These are phyloP conservation scores for Discostella stelligeroides DNA, from an alignment of 108 stramenopile species.

Conservation along the genomic window DNA sequence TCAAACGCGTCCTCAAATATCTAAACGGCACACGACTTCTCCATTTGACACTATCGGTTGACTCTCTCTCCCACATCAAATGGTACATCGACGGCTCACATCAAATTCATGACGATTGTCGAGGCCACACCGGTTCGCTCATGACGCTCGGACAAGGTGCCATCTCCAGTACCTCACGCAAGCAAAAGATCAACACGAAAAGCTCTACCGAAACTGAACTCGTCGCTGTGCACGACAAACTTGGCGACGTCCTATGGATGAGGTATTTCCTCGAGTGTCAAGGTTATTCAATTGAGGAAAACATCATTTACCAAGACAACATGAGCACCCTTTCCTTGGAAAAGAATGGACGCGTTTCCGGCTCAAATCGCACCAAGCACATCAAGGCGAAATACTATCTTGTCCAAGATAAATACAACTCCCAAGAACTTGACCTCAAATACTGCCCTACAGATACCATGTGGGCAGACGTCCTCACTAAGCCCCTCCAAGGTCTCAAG, in stretches of 20 bases:
- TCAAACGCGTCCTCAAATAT: slow-evolving; percentile 20
- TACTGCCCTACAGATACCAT: no score
- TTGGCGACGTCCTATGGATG: not conserved
- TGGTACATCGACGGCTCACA: slow-evolving; percentile 43
- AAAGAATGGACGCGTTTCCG: no score
- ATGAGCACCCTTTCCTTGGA: not conserved
- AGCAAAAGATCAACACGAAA: slow-evolving; percentile 39
- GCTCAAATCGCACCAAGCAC: no score
- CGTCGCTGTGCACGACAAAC: slow-evolving; percentile 19
- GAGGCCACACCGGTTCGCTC: slow-evolving; percentile 51
- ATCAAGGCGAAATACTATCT: no score
- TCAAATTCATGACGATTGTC: slow-evolving; percentile 42
- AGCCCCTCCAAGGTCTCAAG: no score
- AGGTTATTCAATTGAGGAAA: not conserved
- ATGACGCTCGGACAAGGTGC: slow-evolving; percentile 52
- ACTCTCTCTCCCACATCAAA: not conserved
- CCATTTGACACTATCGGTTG: slow-evolving; percentile 3
- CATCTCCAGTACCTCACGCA: not conserved
- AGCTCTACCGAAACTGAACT: slow-evolving; percentile 46
- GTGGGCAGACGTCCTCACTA: no score
- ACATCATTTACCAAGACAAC: not conserved
- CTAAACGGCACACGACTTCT: slow-evolving; percentile 14
- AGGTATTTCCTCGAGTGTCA: not conserved
- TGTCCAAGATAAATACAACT: no score
- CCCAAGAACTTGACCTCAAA: no score